These are phyloP conservation scores for Suhomyces bribrorum DNA, from an alignment of 1,139 yeast genomes.

Conservation along the genomic window DNA sequence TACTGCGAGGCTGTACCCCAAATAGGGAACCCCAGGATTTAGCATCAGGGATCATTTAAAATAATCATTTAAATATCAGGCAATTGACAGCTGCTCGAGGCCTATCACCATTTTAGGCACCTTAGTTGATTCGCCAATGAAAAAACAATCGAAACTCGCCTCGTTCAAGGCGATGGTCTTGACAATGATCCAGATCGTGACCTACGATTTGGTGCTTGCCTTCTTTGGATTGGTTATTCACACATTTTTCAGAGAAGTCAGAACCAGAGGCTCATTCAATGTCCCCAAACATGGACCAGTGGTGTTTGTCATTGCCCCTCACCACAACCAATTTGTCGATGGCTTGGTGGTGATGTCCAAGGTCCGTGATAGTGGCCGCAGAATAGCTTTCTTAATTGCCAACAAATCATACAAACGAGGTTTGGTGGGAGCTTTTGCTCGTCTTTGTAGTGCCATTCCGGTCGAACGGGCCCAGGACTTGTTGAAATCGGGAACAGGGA, in stretches of 20 bases:
- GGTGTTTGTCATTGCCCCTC: slow-evolving; percentile 49
- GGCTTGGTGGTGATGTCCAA: slow-evolving; percentile 44
- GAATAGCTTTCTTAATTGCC: slow-evolving; percentile 26
- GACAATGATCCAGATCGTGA: slow-evolving; percentile 4
- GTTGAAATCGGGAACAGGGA: slow-evolving; percentile 48
- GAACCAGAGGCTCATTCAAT: slow-evolving; percentile 41
- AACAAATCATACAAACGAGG: slow-evolving; percentile 18
- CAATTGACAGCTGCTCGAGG: no score
- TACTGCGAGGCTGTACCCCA: neutral
- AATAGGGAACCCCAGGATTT: neutral
- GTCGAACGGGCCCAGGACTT: slow-evolving; percentile 76
- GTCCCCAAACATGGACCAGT: slow-evolving; percentile 44
- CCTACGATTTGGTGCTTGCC: slow-evolving; percentile 37
- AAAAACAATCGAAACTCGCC: neutral
- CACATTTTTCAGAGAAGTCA: slow-evolving; percentile 47
- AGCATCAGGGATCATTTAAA: neutral
- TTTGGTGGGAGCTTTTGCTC: slow-evolving; percentile 55
- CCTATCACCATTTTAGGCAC: no score
- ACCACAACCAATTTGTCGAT: slow-evolving; percentile 49
- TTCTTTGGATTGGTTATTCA: slow-evolving; percentile 41
- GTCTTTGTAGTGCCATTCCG: slow-evolving; percentile 63
- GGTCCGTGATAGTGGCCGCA: slow-evolving; percentile 42
- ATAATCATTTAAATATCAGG: no score
- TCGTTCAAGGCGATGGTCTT: neutral
- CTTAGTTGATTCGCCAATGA: no score